Percentiles rank a stretch among this genome's conserved stretches.
phyloP scores from a whole-genome alignment of 176 grass and related monocot species.

The Zizania latifolia region DNA sequence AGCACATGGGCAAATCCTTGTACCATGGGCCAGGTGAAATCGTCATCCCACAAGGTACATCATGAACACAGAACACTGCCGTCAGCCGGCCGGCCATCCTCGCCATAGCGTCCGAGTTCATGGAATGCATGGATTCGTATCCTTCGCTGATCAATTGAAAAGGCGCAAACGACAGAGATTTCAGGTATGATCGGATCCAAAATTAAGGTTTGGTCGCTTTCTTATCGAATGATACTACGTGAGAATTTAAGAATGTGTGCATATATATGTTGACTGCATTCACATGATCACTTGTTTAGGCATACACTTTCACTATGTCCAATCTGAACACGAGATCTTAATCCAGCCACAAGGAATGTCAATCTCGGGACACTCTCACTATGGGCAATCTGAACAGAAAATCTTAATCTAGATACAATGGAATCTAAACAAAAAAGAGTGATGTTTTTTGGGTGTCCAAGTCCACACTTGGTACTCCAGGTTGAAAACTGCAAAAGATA shows the following conservation, averaged over 20 bases:
- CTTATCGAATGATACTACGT: not conserved
- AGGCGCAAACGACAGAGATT: not conserved
- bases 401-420: not conserved
- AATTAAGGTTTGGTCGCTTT: constrained; percentile 3
- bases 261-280: not conserved
- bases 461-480: not conserved
- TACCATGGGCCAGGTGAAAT: constrained; percentile 6
- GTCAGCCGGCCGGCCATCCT: constrained; percentile 7
- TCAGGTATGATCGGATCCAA: constrained; percentile 14
- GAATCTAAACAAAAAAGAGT: not conserved
- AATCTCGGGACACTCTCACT: no score
- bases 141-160: not conserved
- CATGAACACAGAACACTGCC: constrained; percentile 27
- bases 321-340: not conserved
- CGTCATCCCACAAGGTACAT: not conserved
- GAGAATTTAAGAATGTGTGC: not conserved
- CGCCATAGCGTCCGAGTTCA: constrained; percentile 8
- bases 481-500: not conserved
- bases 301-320: not conserved
- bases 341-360: no score
- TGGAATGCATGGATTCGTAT: constrained; percentile 12
- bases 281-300: not conserved
- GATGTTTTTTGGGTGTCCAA: not conserved
- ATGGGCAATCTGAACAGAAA: not conserved
- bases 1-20: constrained; percentile 35